Base-by-base conservation (phyloP, 345 rosid genomes). In the Isatis tinctoria region DNA sequence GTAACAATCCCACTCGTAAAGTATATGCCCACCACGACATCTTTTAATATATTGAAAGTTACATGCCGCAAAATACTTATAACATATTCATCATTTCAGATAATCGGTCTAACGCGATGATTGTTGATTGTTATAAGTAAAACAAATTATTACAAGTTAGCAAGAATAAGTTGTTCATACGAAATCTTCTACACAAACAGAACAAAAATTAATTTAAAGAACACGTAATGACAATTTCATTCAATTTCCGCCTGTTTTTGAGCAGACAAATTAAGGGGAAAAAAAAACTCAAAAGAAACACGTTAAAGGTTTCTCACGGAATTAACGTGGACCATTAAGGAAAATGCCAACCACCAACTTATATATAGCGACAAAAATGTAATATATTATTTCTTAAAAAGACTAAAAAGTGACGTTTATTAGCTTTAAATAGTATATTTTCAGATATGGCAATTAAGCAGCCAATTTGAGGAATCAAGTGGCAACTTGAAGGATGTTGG, bases 201-300 rank as follows among this genome's bases (percentile, higher is more conserved):
- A 60, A 68, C 62, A 49, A 5, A 27, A 51, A 20, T 24, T 30
- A 51, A 20, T 24, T 30, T 68, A 60, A 51, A 56, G 28, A 75
- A 60, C 62, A 75, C 53, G 64, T 60, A 51, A 68, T 52, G 40
- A 30, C 53, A 24, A 32, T 51, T 60, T 68, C 56, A 13, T 60
- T 41, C n/a, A 5, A 28, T 51, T 59, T 10, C 35, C n/a, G 24
- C 52, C 57, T 51, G 37, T 40, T 49, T 36, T 67, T 49, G 16
- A 67, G 74, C 20, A 60, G 54, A 12, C 56, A 67, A 51, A 20
- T 59, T 14, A 41, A 33, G 39, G 39, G n/a, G n/a, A n/a, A n/a
- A n/a, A 39, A 39, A 10, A 60, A 57, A 57, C 74, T 72, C 77
- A 49, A 67, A 68, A 67, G 78, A 73, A 44, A 73, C 69, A 73